A percentile compares a stretch with the other conserved stretches of the same genome.
Evolutionary conservation across 768 basidiomycete species (phyloP).

Genomic region (Candolleomyces eurysporus): DNA sequence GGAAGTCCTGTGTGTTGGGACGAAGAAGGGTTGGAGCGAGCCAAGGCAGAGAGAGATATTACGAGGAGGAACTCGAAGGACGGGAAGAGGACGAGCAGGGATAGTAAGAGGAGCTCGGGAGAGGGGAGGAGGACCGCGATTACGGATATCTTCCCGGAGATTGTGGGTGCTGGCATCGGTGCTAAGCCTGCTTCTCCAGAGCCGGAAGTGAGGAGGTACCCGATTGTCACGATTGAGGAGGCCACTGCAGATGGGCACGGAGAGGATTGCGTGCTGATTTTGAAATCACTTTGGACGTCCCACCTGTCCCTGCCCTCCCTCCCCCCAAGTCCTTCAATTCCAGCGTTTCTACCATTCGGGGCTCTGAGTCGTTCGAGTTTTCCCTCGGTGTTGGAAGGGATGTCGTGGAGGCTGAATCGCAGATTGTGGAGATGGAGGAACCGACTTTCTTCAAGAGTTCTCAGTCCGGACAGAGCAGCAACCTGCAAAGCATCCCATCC

Average conservation of each 20-base stretch:
- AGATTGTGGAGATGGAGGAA: slow-evolving; percentile 31
- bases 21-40: slow-evolving; percentile 33
- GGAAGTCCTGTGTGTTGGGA: slow-evolving; percentile 38
- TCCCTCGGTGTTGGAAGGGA: slow-evolving; percentile 8
- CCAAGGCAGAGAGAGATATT: slow-evolving; percentile 20
- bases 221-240: slow-evolving; percentile 46
- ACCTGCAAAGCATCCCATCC: slow-evolving; percentile 1
- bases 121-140: slow-evolving; percentile 58
- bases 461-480: slow-evolving; percentile 11
- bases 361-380: background rate
- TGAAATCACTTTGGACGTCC: slow-evolving; percentile 38
- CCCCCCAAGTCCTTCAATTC: slow-evolving; percentile 8
- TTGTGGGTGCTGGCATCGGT: slow-evolving; percentile 10
- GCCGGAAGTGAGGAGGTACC: slow-evolving; percentile 17
- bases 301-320: slow-evolving; percentile 55
- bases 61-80: background rate
- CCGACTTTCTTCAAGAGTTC: slow-evolving; percentile 16
- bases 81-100: slow-evolving; percentile 29
- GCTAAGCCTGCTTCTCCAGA: slow-evolving; percentile 7
- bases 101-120: slow-evolving; percentile 39
- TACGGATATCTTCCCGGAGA: slow-evolving; percentile 58
- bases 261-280: slow-evolving; percentile 44
- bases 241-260: slow-evolving; percentile 54
- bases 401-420: slow-evolving; percentile 19
- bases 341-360: too few relatives aligned